Evolutionary conservation across 768 basidiomycete genomes (phyloP).

Genomic region (Tulasnella sp.): DNA sequence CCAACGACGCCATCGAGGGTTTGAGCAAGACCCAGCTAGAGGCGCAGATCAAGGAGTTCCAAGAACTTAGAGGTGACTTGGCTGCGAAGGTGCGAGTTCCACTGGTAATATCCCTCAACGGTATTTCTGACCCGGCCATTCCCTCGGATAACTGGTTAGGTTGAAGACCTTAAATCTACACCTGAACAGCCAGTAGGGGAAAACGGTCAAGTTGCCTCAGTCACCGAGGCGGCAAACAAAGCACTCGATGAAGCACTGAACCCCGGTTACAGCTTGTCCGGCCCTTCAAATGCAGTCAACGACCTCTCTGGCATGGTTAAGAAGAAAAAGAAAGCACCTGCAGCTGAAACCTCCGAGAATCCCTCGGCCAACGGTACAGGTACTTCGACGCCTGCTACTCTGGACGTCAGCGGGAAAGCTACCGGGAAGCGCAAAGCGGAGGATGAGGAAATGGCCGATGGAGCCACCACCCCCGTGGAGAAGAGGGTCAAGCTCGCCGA

Average conservation of each 20-base stretch:
- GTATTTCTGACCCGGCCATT: not conserved
- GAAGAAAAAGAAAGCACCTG: slow-evolving; percentile 66
- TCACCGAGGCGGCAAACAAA: slow-evolving; percentile 61
- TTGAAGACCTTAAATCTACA: slow-evolving; percentile 81
- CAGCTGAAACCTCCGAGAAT: not conserved
- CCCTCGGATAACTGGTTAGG: slow-evolving; percentile 38
- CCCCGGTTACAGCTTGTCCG: slow-evolving; percentile 24
- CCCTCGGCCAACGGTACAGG: slow-evolving; percentile 24
- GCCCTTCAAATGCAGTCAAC: slow-evolving; percentile 47
- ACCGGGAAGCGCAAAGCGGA: slow-evolving; percentile 64
- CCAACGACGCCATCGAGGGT: slow-evolving; percentile 45
- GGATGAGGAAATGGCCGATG: slow-evolving; percentile 31
- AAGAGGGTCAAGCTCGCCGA: slow-evolving; percentile 18
- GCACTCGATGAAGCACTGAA: slow-evolving; percentile 68
- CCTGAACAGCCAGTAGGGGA: slow-evolving; percentile 44
- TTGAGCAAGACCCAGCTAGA: slow-evolving; percentile 70
- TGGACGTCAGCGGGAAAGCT: slow-evolving; percentile 30
- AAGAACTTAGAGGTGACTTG: slow-evolving; percentile 68
- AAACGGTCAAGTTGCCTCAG: slow-evolving; percentile 39
- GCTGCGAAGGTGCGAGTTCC: slow-evolving; percentile 58
- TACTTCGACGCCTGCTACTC: slow-evolving; percentile 20
- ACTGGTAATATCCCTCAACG: not conserved
- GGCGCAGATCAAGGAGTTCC: slow-evolving; percentile 69
- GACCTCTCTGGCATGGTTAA: slow-evolving; percentile 79
- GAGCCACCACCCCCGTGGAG: not conserved